Evolutionary conservation across 73 alveolate genomes (phyloP), one percentile per base, ranked within the genome.

Genomic region (Tetrahymena thermophila): DNA sequence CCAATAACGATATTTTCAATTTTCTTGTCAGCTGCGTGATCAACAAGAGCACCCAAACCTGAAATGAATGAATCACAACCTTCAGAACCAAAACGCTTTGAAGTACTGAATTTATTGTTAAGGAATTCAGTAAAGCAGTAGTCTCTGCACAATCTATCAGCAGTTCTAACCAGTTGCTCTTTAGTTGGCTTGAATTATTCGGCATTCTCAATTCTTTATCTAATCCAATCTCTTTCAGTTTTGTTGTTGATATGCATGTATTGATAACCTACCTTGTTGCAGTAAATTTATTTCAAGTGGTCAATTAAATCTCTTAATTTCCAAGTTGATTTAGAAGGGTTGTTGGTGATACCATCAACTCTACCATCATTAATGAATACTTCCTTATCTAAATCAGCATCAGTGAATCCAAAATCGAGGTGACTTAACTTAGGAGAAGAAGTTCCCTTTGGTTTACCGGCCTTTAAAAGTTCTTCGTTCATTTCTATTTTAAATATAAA

Each of bases 11-110:
- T 97, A 93, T 97, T 96, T 95, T 97, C 98, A 43, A 96, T 98
- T 8, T 98, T 99, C 94, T 96, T 94, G 71, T 98, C 99, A 5
- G 98, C 98, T 17, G 99, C 98, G 83, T 94, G 44, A 85, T 98
- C 99, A 35, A 98, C 96, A 43, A 97, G 93, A 15, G 97, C 95
- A 56, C 98, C 95, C 43, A 98, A 95, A 37, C 97, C 97, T 35
- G 94, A 50, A 19, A 97, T 96, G 57, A 97, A 97, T 3, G 98
- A 96, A 50, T 97, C 99, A 21, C 95, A 98, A 35, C 99, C 99
- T 93, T 99, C 99, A 31, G 98, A 96, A 35, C 99, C 99, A 85
- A 99, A 99, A 85, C 99, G 97, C 97, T 99, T 99, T 37, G 96
- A 96, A 35, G 99, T 99, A 94, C 97, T 98, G 98, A 97, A 99